phyloP scores from a whole-genome alignment of 805 yeast genomes.

The Hemisphaericaspora nanyangensis region DNA sequence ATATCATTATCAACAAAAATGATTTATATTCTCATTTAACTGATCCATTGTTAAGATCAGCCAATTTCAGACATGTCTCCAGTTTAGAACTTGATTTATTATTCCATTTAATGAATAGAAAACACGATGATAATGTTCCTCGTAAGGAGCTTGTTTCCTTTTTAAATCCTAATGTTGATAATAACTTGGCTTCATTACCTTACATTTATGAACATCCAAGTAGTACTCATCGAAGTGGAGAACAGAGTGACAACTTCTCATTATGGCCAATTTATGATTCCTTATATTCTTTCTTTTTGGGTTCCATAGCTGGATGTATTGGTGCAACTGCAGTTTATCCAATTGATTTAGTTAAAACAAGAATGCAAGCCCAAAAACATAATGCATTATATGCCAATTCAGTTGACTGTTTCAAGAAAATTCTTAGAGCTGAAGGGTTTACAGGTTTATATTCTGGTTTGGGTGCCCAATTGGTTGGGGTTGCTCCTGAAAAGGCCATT shows the following conservation, averaged over 20 bases:
- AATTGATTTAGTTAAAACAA: constrained; percentile 90
- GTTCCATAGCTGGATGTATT: constrained; percentile 94
- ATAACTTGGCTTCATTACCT: constrained; percentile 31
- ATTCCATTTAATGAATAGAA: constrained; percentile 34
- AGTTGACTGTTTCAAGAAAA: constrained; percentile 79
- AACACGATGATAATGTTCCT: constrained; percentile 35
- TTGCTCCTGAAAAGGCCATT: constrained; percentile 97
- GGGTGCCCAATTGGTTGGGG: constrained; percentile 92
- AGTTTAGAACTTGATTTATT: constrained; percentile 38
- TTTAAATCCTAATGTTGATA: constrained; percentile 55
- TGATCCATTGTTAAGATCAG: constrained; percentile 40
- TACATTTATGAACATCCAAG: constrained; percentile 42
- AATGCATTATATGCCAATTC: constrained; percentile 72
- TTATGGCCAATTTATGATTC: constrained; percentile 60
- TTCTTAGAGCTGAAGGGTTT: constrained; percentile 71
- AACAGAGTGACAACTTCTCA: constrained; percentile 36
- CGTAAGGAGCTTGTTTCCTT: constrained; percentile 39
- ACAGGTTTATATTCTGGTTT: constrained; percentile 88
- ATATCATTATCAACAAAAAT: constrained; percentile 36
- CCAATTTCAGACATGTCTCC: constrained; percentile 41
- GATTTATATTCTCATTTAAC: constrained; percentile 41
- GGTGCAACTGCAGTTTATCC: constrained; percentile 99
- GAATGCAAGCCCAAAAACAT: constrained; percentile 94
- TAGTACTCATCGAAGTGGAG: constrained; percentile 24
- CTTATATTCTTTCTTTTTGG: constrained; percentile 79